phyloP scores from a whole-genome alignment of 2,329 filamentous ascomycete species.

The Eurotiales sp. region DNA sequence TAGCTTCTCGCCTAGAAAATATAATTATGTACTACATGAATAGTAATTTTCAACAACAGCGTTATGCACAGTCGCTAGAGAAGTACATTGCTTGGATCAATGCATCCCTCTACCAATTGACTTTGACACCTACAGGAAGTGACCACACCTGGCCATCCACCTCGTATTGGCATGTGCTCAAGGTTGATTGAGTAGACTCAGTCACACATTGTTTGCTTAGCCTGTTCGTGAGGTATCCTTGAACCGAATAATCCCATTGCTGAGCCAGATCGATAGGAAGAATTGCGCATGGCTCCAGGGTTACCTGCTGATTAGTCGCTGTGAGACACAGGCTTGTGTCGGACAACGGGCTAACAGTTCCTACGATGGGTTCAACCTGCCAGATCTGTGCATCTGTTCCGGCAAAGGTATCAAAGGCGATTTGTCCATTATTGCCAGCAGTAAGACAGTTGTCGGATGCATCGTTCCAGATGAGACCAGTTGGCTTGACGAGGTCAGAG shows the following conservation, averaged over 20 bases:
- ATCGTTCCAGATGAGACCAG: slow-evolving; percentile 51
- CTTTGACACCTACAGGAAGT: slow-evolving; percentile 39
- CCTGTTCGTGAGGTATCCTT: slow-evolving; percentile 42
- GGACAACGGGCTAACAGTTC: slow-evolving; percentile 38
- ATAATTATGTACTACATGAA: too few species aligned
- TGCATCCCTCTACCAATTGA: slow-evolving; percentile 14
- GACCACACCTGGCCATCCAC: slow-evolving; percentile 45
- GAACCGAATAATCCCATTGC: slow-evolving; percentile 43
- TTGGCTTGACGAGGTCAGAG: slow-evolving; percentile 32
- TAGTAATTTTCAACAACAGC: too few species aligned
- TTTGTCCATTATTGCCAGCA: slow-evolving; percentile 22
- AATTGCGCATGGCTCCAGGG: slow-evolving; percentile 14
- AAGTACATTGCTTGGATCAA: too few species aligned
- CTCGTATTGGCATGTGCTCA: slow-evolving; percentile 22
- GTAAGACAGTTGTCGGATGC: slow-evolving; percentile 44
- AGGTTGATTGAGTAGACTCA: slow-evolving; percentile 33
- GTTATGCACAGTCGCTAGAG: too few species aligned
- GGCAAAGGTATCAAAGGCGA: slow-evolving; percentile 37
- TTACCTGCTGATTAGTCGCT: slow-evolving; percentile 13
- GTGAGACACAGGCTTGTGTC: slow-evolving; percentile 31
- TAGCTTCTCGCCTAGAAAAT: too few species aligned
- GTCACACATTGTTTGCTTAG: slow-evolving; percentile 37
- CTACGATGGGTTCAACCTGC: slow-evolving; percentile 29
- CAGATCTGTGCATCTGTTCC: slow-evolving; percentile 44
- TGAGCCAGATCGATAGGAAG: slow-evolving; percentile 25